Base-by-base conservation (phyloP, 192 early-diverging fungal species). In the Spizellomyces punctatus region DNA sequence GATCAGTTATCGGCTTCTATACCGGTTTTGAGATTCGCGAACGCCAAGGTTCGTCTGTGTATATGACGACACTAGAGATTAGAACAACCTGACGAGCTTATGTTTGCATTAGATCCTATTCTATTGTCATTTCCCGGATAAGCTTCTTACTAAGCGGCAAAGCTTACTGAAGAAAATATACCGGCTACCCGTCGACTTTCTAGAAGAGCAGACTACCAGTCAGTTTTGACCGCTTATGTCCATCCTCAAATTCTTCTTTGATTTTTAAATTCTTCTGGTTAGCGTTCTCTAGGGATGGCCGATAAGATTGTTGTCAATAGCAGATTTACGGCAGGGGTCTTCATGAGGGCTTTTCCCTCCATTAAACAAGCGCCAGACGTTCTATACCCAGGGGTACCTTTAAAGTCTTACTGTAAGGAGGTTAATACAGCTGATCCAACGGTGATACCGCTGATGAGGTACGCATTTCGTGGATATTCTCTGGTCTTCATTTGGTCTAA, bases 41-140 rank as follows among this genome's bases (percentile, higher is more conserved):
- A 78, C 2, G 81, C 89, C 17, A 88, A 88, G 67, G 89, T 90
- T 66, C 19, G 71, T 57, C 22, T 36, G 2, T 27, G 4, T 17
- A 2, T n/a, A 27, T 12, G 1, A 61, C 10, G 59, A 4, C 14
- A 2, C 59, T 61, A 36, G 2, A 17, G 59, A 61, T 22, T n/a
- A 4, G 16, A n/a, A n/a, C 59, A 12, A 36, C 12, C 36, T 14
- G 1, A 12, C 22, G 0, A 65, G 8, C 0, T 36, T 36, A 0
- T 14, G 66, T 44, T 58, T 10, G 16, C 45, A 10, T 42, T 79
- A 91, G 79, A 88, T 96, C 10, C 79, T 98, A 49, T 98, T 98
- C 79, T 98, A 98, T 76, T 96, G 96, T 75, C 96, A 98, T 66
- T 96, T 95, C 71, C 96, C 96, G 0, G 96, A 98, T 74, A 92